Base-by-base conservation (phyloP, 2,329 filamentous ascomycete genomes). In the Talaromyces amestolkiae region DNA sequence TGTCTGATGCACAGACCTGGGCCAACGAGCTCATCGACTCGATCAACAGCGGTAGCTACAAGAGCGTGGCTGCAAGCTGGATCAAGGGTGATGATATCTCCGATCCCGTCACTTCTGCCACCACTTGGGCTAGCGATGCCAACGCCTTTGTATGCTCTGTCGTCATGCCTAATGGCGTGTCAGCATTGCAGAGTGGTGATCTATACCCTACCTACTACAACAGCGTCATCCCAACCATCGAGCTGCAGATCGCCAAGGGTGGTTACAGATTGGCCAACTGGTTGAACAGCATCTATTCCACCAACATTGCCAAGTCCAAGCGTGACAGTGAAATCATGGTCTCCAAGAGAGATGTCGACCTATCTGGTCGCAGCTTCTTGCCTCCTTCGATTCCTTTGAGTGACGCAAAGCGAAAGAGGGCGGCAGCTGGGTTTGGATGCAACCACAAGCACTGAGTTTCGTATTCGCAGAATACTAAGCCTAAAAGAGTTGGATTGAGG, bases 181-280 rank as follows among this genome's bases (percentile, higher is more conserved):
- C 62, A 37, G 69, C 59, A 37, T 54, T 69, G 9, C n/a, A 60
- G n/a, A 51, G 61, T 27, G 56, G 69, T 27, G 66, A 70, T 61
- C 56, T 70, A 10, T 65, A 63, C 27, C 60, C 59, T 4, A 35
- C 67, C 27, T 69, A 70, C 59, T 70, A 69, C 45, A 56, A 68
- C 41, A 67, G 62, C 7, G 68, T 68, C 22, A 68, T 56, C 3
- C 68, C 68, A 37, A 67, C 69, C 63, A 63, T 70, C 17, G 66
- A 69, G 35, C 58, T 51, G 58, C 66, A 68, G 51, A 67, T 70
- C 49, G 49, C 61, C 24, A 68, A 65, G 59, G 68, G 64, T 39
- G 68, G 66, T 2, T 41, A 69, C 39, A 64, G 68, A 53, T 61
- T 69, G 27, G 68, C 68, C 13, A 61, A 33, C 8, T 68, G 68